Evolutionary conservation across 305 asterid species (phyloP), one percentile per base, ranked within the genome.

Genomic region (Salvia sclarea): DNA sequence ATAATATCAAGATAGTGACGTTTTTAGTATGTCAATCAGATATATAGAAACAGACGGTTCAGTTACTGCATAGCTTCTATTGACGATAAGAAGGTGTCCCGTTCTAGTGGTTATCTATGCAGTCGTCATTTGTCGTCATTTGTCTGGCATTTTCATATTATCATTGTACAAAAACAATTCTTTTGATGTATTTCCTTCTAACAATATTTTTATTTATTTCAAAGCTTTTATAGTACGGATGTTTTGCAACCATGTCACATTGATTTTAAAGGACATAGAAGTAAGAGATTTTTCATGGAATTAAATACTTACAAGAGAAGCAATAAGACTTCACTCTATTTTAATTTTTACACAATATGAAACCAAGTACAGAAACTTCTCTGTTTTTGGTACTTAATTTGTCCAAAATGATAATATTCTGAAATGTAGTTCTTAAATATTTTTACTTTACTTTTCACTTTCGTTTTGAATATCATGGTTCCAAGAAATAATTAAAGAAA

Each of bases 291-390:
- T 12, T 44, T 44, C 22, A 41, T 50, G 17, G 22, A 44, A 10
- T 44, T 7, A 48, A 73, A 65, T 57, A 54, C 68, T 65, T 20
- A 53, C 44, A 50, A 60, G 53, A 60, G 2, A 48, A 4, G 6
- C 41, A 24, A 67, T 31, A 18, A 11, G 61, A 9, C 14, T 24
- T 30, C 31, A 37, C 25, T 68, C 54, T 44, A 21, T 17, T 31
- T 45, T 28, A 68, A 38, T 20, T 18, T 38, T 30, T 49, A 12
- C 28, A 17, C 20, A 47, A 20, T 22, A 49, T 22, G 18, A 20
- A 45, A 53, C 56, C 5, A 28, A 20, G 30, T 8, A 1, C 3
- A 45, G 10, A 17, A 45, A 14, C 20, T 47, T 30, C 13, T 44
- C 5, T 9, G 49, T 28, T 40, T 49, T 33, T 35, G 55, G 18